Conservation (phyloP, 1,139 yeast species). For the Yamadazyma epiphylla region DNA sequence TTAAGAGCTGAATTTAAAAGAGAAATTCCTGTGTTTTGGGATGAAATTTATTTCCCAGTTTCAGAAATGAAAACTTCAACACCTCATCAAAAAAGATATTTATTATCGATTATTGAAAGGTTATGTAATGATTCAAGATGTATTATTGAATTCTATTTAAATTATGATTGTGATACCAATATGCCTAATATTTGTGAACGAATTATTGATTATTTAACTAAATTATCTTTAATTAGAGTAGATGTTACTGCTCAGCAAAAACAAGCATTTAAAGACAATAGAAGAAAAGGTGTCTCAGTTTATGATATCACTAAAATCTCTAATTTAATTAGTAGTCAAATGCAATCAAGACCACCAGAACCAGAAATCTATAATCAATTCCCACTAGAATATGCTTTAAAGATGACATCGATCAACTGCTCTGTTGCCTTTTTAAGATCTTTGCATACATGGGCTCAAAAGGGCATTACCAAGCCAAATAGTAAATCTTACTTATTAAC, state of each 20-base stretch:
- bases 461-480: constrained; percentile 38
- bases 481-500: constrained; percentile 4
- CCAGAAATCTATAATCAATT: constrained; percentile 53
- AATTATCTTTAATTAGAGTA: constrained; percentile 65
- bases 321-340: constrained; percentile 65
- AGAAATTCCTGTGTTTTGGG: constrained; percentile 91
- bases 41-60: constrained; percentile 91
- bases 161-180: constrained; percentile 88
- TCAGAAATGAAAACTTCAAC: constrained; percentile 91
- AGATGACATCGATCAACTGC: constrained; percentile 75
- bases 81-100: constrained; percentile 85
- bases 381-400: constrained; percentile 80
- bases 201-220: constrained; percentile 73
- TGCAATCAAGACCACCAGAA: constrained; percentile 59
- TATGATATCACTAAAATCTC: constrained; percentile 74
- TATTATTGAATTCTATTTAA: constrained; percentile 85
- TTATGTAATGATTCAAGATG: constrained; percentile 87
- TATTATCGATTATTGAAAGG: constrained; percentile 73
- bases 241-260: constrained; percentile 72
- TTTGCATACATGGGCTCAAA: constrained; percentile 83
- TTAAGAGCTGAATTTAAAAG: constrained; percentile 83
- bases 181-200: constrained; percentile 86
- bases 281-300: constrained; percentile 61
- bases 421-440: constrained; percentile 82
- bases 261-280: constrained; percentile 59